These are phyloP conservation scores for Sanghuangporus sanghuang DNA, from an alignment of 1,284 basidiomycete genomes.

Conservation along the genomic window DNA sequence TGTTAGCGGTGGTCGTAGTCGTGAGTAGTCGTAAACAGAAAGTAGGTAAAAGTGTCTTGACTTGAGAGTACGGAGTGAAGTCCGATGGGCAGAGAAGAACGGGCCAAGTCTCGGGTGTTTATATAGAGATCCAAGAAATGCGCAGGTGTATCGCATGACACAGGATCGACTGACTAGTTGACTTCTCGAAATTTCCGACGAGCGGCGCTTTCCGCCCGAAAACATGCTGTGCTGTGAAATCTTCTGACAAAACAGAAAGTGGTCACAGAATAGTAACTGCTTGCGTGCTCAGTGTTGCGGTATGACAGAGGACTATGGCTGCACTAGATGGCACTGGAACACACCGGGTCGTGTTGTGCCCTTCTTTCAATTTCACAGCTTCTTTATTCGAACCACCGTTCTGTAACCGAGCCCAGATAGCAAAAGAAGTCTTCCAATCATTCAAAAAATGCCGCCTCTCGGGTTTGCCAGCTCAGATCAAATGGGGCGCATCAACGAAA, in stretches of 20 bases:
- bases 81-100: not conserved
- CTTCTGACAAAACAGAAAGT: not conserved
- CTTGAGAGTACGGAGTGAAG: not conserved
- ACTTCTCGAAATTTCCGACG: not conserved
- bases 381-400: too few relatives aligned
- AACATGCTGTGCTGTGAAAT: not conserved
- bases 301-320: too few relatives aligned
- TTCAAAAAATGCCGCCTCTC: too few relatives aligned
- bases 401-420: too few relatives aligned
- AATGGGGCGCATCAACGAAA: not conserved
- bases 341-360: too few relatives aligned
- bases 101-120: not conserved
- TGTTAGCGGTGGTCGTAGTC: not conserved
- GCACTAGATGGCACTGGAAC: too few relatives aligned
- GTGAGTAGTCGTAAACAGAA: conserved; percentile 1
- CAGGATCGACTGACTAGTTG: too few relatives aligned
- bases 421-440: not conserved
- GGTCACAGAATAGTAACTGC: too few relatives aligned
- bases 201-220: not conserved
- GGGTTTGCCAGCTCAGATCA: not conserved
- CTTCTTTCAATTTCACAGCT: too few relatives aligned
- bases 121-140: not conserved
- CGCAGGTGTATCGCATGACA: not conserved
- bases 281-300: too few relatives aligned
- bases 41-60: not conserved